These are phyloP conservation scores for Globisporangium perplexum DNA, from an alignment of 352 stramenopile genomes.

Conservation along the genomic window DNA sequence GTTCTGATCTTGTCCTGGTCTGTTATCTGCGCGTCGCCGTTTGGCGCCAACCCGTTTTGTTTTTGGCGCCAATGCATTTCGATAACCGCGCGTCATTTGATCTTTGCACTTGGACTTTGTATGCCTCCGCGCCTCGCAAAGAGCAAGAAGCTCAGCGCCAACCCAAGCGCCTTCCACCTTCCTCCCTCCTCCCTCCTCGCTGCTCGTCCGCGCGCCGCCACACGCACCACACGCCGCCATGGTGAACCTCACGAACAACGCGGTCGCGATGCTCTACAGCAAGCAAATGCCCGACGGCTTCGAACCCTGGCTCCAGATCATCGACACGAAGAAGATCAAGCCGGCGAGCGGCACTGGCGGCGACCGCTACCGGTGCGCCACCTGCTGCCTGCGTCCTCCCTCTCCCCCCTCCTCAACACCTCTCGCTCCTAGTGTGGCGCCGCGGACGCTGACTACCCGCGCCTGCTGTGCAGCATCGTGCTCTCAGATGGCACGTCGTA, in stretches of 20 bases:
- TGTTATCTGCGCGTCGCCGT: too few species aligned
- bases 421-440: not conserved
- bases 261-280: slow-evolving; percentile 83
- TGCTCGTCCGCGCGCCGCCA: too few species aligned
- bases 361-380: slow-evolving; percentile 61
- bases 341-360: slow-evolving; percentile 61
- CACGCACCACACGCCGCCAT: slow-evolving; percentile 25
- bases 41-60: too few species aligned
- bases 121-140: not conserved
- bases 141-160: not conserved
- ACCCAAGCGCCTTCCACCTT: too few species aligned
- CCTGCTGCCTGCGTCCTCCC: not conserved
- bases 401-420: not conserved
- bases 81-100: not conserved
- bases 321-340: slow-evolving; percentile 88
- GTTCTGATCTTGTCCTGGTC: too few species aligned
- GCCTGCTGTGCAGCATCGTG: slow-evolving; percentile 37
- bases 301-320: slow-evolving; percentile 84
- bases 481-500: slow-evolving; percentile 75
- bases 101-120: not conserved
- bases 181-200: too few species aligned
- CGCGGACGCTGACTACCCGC: not conserved
- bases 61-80: not conserved
- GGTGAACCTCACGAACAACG: slow-evolving; percentile 82
- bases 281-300: slow-evolving; percentile 80